Evolutionary conservation across 2,329 filamentous ascomycete species (phyloP), one percentile per base, ranked within the genome.

Genomic region (Penicillium expansum): DNA sequence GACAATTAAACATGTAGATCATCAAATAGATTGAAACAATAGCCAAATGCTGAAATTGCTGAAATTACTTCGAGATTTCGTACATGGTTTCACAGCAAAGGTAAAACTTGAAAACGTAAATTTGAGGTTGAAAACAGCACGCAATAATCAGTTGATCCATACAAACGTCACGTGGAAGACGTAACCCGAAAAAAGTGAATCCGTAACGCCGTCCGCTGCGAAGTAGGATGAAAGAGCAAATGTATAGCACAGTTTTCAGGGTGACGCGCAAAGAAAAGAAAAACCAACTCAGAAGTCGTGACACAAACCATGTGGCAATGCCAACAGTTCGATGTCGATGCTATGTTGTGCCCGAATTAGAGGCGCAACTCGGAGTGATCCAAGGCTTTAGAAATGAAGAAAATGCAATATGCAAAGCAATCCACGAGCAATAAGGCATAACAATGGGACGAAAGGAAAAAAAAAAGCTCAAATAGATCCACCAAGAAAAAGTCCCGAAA

Each of bases 121-220:
- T 33, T 44, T 52, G 20, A 33, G 13, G 45, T 56, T 56, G 41
- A 42, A 42, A 48, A 53, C 8, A 29, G 33, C 56, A 43, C 8
- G 41, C 18, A 35, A 7, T 30, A 44, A 45, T 47, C 27, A 32
- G 29, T 47, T 52, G 48, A 35, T 24, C 33, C 27, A 37, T 45
- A 42, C 53, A 52, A 20, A 33, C 32, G 20, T 24, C 53, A 44
- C 53, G 48, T 42, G 27, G 32, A 44, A 54, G 42, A 24, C 20
- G 47, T 35, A 29, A 33, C 10, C 56, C 42, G 38, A 57, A 55
- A 39, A 39, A 50, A 57, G 37, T 13, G 27, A 58, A 38, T 41
- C 62, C 57, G 37, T 48, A 62, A 67, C 65, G 65, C 65, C 65
- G 55, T 58, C 57, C 65, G 63, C 62, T 67, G 61, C 63, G 60